These are phyloP conservation scores for Macrophomina phaseolina DNA, from an alignment of 2,329 filamentous ascomycete species.

Conservation along the genomic window DNA sequence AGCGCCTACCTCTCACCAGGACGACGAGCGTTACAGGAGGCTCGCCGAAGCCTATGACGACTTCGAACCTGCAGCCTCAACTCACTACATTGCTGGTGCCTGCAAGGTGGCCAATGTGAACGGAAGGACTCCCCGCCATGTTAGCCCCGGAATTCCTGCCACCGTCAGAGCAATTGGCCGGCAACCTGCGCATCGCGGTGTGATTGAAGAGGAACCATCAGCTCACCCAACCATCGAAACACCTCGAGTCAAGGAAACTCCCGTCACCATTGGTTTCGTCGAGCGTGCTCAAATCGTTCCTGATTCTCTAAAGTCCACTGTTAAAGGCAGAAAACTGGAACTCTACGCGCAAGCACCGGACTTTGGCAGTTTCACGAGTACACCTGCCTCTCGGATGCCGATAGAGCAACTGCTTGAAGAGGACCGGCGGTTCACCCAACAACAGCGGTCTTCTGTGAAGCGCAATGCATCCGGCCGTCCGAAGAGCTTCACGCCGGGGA, in stretches of 20 bases:
- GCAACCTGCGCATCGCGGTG: background rate
- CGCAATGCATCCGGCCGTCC: background rate
- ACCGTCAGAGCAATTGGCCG: too few species aligned
- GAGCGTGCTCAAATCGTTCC: background rate
- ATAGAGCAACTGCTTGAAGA: slow-evolving; percentile 5
- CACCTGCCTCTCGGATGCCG: background rate
- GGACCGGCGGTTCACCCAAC: background rate
- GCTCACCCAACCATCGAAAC: background rate
- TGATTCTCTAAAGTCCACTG: background rate
- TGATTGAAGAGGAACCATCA: background rate
- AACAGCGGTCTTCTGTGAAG: slow-evolving; percentile 6
- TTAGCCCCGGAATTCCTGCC: background rate
- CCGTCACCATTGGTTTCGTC: background rate
- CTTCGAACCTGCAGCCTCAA: slow-evolving; percentile 36
- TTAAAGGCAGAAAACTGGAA: background rate
- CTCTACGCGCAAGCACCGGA: slow-evolving; percentile 18
- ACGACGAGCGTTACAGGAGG: slow-evolving; percentile 49
- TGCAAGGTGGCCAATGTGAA: background rate
- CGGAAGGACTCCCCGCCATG: background rate
- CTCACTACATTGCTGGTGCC: background rate
- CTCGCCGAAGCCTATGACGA: slow-evolving; percentile 49
- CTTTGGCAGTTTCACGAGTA: slow-evolving; percentile 19
- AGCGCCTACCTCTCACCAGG: slow-evolving; percentile 47
- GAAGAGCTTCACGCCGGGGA: background rate
- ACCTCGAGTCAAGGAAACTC: background rate